Percentiles rank a stretch among this genome's conserved stretches.
Conservation (phyloP, 208 protist genomes). For the Trypanosomatidae sp. region DNA sequence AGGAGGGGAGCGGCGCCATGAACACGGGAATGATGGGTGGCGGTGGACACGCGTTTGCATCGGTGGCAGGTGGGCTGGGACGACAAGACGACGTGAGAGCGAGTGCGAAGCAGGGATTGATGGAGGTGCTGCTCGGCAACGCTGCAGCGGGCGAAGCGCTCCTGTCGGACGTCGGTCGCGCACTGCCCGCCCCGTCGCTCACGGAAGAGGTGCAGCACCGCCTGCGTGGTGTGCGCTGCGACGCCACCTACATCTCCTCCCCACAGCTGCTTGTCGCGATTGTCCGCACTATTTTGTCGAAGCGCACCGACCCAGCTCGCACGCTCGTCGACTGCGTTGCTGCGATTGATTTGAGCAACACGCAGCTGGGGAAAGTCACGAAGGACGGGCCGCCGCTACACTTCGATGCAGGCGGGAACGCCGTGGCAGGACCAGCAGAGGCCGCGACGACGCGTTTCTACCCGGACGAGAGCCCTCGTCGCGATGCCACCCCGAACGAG, state of each 20-base stretch:
- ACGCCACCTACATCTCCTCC: slow-evolving; percentile 34
- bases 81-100: slow-evolving; percentile 7
- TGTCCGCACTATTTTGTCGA: slow-evolving; percentile 21
- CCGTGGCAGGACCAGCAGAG: not conserved
- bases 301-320: slow-evolving; percentile 17
- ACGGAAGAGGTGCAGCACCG: slow-evolving; percentile 31
- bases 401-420: slow-evolving; percentile 28
- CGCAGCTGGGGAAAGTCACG: slow-evolving; percentile 34
- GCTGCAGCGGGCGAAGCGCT: too few relatives aligned
- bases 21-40: too few relatives aligned
- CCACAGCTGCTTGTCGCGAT: slow-evolving; percentile 31
- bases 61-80: too few relatives aligned
- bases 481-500: too few relatives aligned
- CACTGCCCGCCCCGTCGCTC: too few relatives aligned
- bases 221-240: slow-evolving; percentile 28
- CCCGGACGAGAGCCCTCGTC: slow-evolving; percentile 41
- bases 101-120: slow-evolving; percentile 42
- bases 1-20: too few relatives aligned
- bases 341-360: slow-evolving; percentile 47
- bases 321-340: slow-evolving; percentile 30
- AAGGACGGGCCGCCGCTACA: slow-evolving; percentile 36
- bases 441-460: slow-evolving; percentile 34
- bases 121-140: slow-evolving; percentile 42
- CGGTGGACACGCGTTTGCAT: too few relatives aligned
- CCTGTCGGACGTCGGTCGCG: too few relatives aligned